Conservation (phyloP, 106 monocot species). For the Phalaenopsis equestris region DNA sequence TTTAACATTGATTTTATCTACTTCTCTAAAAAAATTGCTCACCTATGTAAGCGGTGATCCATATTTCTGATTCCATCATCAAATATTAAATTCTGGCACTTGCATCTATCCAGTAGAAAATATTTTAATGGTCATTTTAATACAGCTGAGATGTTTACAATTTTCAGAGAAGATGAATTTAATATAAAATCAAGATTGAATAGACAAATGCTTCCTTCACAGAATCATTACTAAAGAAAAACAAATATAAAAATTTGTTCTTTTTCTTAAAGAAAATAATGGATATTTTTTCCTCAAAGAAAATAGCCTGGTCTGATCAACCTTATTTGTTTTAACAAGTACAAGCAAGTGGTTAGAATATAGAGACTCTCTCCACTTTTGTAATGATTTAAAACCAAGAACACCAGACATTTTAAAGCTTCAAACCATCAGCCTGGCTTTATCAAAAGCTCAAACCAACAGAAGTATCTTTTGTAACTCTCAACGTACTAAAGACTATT, state of each 20-base stretch:
- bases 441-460: slow-evolving; percentile 67
- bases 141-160: background rate
- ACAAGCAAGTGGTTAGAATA: slow-evolving; percentile 71
- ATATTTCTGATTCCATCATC: too few relatives aligned
- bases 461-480: slow-evolving; percentile 70
- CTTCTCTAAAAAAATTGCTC: too few relatives aligned
- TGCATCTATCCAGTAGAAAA: background rate
- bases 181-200: background rate
- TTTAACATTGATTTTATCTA: too few relatives aligned
- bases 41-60: too few relatives aligned
- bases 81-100: too few relatives aligned
- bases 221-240: background rate
- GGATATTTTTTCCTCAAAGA: background rate
- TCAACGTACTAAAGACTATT: slow-evolving; percentile 69
- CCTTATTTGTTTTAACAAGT: slow-evolving; percentile 70
- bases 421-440: slow-evolving; percentile 34
- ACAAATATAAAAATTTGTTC: too few relatives aligned
- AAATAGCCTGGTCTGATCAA: slow-evolving; percentile 58
- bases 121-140: background rate
- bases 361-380: slow-evolving; percentile 69
- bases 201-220: too few relatives aligned
- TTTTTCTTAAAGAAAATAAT: too few relatives aligned
- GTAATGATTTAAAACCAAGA: slow-evolving; percentile 58
- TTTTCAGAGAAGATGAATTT: background rate
- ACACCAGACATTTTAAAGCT: slow-evolving; percentile 50